Percentiles rank a stretch among this genome's conserved stretches.
Conservation (phyloP, 129 eudicot species). For the Chrysanthemum lavandulifolium region DNA sequence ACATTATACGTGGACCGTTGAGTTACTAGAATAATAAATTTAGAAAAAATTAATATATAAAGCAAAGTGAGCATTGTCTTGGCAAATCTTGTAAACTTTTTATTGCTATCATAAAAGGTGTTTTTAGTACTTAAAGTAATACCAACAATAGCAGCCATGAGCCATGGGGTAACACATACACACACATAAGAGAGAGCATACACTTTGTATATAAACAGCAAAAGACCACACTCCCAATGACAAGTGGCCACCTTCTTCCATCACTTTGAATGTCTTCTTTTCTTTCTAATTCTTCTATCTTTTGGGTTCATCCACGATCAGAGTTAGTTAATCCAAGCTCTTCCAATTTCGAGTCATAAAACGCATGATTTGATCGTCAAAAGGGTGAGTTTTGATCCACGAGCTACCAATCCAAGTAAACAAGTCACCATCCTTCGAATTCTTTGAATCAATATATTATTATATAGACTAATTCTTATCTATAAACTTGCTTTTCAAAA, state of each 20-base stretch:
- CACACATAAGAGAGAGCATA: slow-evolving; percentile 1
- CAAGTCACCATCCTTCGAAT: not conserved
- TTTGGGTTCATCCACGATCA: slow-evolving; percentile 71
- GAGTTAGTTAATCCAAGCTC: slow-evolving; percentile 6
- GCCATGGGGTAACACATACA: slow-evolving; percentile 18
- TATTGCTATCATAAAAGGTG: slow-evolving; percentile 26
- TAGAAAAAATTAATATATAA: not conserved
- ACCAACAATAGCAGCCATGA: slow-evolving; percentile 19
- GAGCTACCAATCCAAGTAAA: not conserved
- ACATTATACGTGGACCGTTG: slow-evolving; percentile 26
- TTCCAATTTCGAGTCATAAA: slow-evolving; percentile 13
- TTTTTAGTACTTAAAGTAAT: slow-evolving; percentile 21
- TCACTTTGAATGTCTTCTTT: slow-evolving; percentile 57
- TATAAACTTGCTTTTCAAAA: slow-evolving; percentile 14
- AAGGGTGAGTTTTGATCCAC: slow-evolving; percentile 12
- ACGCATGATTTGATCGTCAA: slow-evolving; percentile 8
- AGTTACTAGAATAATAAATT: slow-evolving; percentile 13
- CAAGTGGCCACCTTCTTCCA: slow-evolving; percentile 36
- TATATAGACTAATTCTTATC: not conserved
- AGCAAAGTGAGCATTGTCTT: slow-evolving; percentile 11
- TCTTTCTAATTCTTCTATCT: slow-evolving; percentile 56
- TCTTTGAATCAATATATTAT: not conserved
- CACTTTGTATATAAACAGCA: slow-evolving; percentile 27
- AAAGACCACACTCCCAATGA: slow-evolving; percentile 25
- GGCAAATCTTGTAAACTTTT: slow-evolving; percentile 30